Conservation (phyloP, 257 asterid genomes). For the Fraxinus excelsior region DNA sequence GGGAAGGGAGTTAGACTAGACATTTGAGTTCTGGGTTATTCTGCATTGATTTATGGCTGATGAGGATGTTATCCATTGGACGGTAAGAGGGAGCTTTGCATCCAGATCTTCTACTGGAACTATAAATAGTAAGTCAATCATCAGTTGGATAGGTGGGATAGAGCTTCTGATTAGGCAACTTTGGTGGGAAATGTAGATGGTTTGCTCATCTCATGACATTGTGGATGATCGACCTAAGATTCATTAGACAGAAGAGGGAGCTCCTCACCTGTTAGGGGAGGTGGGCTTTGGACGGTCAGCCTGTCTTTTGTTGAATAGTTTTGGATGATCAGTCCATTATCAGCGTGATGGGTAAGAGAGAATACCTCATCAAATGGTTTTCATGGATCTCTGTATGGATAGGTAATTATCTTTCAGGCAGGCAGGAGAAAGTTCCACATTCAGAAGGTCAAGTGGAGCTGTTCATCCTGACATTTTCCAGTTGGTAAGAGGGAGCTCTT, state of each 20-base stretch:
- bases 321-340: not conserved
- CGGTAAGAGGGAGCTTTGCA: not conserved
- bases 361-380: not conserved
- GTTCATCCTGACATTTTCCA: not conserved
- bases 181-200: no score
- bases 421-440: not conserved
- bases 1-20: not conserved
- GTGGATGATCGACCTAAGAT: not conserved
- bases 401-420: not conserved
- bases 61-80: not conserved
- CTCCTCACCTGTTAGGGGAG: not conserved
- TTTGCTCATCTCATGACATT: no score
- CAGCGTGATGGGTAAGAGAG: not conserved
- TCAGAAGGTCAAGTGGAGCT: not conserved
- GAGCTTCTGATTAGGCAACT: not conserved
- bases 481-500: not conserved
- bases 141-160: no score
- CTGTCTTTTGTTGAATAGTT: not conserved
- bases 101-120: not conserved
- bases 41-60: not conserved
- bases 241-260: no score
- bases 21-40: not conserved
- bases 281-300: no score
- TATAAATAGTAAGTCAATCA: no score
- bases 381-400: not conserved